Percentiles rank a stretch among this genome's conserved stretches.
phyloP scores from a whole-genome alignment of 2,329 filamentous ascomycete genomes.

The Elsinoe fawcettii region DNA sequence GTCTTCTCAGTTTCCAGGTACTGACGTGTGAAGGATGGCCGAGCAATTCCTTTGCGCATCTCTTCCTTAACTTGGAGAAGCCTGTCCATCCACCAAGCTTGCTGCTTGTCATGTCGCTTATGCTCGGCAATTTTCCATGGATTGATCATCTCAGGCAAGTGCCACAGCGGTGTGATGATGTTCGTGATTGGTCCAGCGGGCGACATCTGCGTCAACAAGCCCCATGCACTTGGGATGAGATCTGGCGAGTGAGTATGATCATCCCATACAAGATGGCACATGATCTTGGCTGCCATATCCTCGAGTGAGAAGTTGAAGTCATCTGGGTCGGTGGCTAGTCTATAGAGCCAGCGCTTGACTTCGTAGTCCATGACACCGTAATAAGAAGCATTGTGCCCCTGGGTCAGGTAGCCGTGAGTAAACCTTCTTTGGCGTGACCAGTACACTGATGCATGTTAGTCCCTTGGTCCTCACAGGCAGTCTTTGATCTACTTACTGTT shows the following conservation, averaged over 20 bases:
- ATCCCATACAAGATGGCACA: conserved; percentile 49
- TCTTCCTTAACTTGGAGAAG: conserved; percentile 32
- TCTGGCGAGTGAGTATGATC: conserved; percentile 42
- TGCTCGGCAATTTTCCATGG: conserved; percentile 48
- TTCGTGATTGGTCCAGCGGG: conserved; percentile 53
- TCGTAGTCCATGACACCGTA: conserved; percentile 46
- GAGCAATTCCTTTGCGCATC: conserved; percentile 35
- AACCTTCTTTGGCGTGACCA: conserved; percentile 49
- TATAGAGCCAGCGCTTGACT: conserved; percentile 46
- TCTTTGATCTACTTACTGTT: conserved; percentile 49
- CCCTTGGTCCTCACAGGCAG: no score
- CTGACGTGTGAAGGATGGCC: conserved; percentile 36
- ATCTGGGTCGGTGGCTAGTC: conserved; percentile 44
- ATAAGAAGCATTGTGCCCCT: conserved; percentile 38
- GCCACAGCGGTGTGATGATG: conserved; percentile 48
- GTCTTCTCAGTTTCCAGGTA: conserved; percentile 36
- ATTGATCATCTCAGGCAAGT: conserved; percentile 43
- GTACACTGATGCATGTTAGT: conserved; percentile 35
- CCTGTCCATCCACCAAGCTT: conserved; percentile 47
- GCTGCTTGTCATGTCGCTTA: conserved; percentile 47
- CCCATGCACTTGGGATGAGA: conserved; percentile 47
- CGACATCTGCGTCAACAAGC: conserved; percentile 51
- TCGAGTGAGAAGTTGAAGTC: conserved; percentile 45
- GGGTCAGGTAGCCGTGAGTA: conserved; percentile 45
- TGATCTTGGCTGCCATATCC: conserved; percentile 52